A percentile compares a stretch with the other conserved stretches of the same genome.
These are phyloP conservation scores for Lunularia cruciata DNA, from an alignment of 225 moss, liverwort and hornwort species.

Conservation along the genomic window DNA sequence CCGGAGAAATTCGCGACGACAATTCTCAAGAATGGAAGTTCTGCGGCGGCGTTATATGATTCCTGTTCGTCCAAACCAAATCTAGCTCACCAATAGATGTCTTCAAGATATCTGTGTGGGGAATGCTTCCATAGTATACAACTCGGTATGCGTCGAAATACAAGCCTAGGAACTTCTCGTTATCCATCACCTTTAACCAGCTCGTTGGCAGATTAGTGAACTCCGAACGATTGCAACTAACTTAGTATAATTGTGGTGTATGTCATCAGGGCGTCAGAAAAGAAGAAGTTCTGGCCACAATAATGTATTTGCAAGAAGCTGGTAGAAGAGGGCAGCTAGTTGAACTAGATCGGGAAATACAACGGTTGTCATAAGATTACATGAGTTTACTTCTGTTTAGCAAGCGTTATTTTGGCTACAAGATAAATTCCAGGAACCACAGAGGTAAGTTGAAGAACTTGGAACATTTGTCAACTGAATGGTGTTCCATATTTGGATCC, in stretches of 20 bases:
- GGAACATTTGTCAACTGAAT: neutral
- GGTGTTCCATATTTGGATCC: neutral
- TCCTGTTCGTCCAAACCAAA: too few relatives aligned
- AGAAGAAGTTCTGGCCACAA: neutral
- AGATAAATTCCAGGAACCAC: neutral
- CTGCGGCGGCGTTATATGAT: too few relatives aligned
- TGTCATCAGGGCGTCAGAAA: neutral
- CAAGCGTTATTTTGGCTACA: neutral
- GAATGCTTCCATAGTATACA: neutral
- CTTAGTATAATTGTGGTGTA: neutral
- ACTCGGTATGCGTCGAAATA: too few relatives aligned
- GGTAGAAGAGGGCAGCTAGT: neutral
- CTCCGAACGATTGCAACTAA: neutral
- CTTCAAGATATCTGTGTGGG: neutral
- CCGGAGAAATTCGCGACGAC: neutral
- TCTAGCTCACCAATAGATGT: neutral
- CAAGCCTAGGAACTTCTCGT: too few relatives aligned
- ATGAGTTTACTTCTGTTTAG: neutral
- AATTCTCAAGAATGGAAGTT: too few relatives aligned
- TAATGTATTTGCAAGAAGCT: neutral
- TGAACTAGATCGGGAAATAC: neutral
- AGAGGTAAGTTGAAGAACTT: neutral
- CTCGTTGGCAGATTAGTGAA: neutral
- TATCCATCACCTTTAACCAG: too few relatives aligned
- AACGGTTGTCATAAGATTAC: neutral